Evolutionary conservation across 2,329 filamentous ascomycete genomes (phyloP).

Genomic region (Fusarium torulosum): DNA sequence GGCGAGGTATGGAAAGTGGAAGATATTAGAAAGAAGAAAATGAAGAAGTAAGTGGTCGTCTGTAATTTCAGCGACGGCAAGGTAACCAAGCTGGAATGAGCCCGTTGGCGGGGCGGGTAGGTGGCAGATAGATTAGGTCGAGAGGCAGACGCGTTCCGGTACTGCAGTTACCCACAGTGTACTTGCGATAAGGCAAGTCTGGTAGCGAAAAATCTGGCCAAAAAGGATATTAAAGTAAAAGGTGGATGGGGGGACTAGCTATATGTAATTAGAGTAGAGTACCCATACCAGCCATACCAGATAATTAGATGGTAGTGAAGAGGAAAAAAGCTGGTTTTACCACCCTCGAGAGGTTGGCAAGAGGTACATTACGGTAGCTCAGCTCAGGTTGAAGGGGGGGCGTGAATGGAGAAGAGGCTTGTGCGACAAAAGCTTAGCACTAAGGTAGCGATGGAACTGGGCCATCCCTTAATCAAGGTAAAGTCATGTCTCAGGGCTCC

Average conservation of each 20-base stretch:
- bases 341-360: constrained; percentile 14
- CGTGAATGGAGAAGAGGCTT: constrained; percentile 28
- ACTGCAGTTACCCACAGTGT: constrained; percentile 10
- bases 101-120: constrained; percentile 22
- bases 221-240: background rate
- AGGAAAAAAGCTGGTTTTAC: constrained; percentile 36
- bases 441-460: constrained; percentile 15
- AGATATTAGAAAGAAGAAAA: constrained; percentile 26
- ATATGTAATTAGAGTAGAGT: constrained; percentile 41
- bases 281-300: background rate
- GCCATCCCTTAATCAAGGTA: constrained; percentile 37
- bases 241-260: constrained; percentile 9
- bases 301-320: constrained; percentile 1
- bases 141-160: constrained; percentile 33
- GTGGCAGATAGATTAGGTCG: constrained; percentile 43
- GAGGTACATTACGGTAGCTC: constrained; percentile 16
- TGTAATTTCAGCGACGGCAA: background rate
- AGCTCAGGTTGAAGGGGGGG: constrained; percentile 36
- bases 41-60: constrained; percentile 8
- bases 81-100: constrained; percentile 11
- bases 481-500: constrained; percentile 50
- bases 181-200: constrained; percentile 4
- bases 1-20: constrained; percentile 5
- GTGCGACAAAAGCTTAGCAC: constrained; percentile 35
- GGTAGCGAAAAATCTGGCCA: constrained; percentile 20